phyloP scores from a whole-genome alignment of 2,329 filamentous ascomycete genomes.

The Epichloe gansuensis region DNA sequence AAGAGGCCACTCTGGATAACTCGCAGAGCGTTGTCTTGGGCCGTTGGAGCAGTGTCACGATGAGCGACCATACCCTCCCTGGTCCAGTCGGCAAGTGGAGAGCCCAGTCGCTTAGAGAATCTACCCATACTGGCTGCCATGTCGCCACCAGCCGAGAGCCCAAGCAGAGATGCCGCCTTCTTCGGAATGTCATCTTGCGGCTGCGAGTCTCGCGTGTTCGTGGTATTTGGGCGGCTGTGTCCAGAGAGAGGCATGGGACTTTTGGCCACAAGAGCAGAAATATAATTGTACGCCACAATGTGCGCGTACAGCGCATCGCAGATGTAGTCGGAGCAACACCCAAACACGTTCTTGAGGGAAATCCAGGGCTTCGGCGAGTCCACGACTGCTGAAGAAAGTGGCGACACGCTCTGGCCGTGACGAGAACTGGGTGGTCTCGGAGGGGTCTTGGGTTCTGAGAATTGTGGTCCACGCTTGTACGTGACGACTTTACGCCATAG shows the following conservation, averaged over 20 bases:
- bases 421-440: conserved; percentile 1
- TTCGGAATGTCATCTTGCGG: conserved; percentile 29
- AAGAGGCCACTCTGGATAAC: conserved; percentile 37
- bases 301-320: conserved; percentile 48
- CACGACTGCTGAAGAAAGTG: conserved; percentile 8
- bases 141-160: conserved; percentile 23
- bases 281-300: conserved; percentile 46
- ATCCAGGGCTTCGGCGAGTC: conserved; percentile 25
- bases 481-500: conserved; percentile 25
- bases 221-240: conserved; percentile 7
- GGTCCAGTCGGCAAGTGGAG: conserved; percentile 14
- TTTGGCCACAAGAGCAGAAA: conserved; percentile 23
- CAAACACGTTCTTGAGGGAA: conserved; percentile 39
- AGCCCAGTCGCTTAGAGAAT: conserved; percentile 14
- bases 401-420: conserved; percentile 5
- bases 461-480: conserved; percentile 13
- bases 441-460: neutral
- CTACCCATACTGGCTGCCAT: conserved; percentile 11
- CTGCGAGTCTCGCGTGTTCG: conserved; percentile 13
- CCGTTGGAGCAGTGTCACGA: conserved; percentile 9
- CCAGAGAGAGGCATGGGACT: conserved; percentile 8
- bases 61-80: conserved; percentile 15
- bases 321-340: conserved; percentile 37
- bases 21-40: conserved; percentile 23
- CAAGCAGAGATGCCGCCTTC: conserved; percentile 40